Evolutionary conservation across 2,329 filamentous ascomycete genomes (phyloP).

Genomic region (Trichophyton schoenleinii): DNA sequence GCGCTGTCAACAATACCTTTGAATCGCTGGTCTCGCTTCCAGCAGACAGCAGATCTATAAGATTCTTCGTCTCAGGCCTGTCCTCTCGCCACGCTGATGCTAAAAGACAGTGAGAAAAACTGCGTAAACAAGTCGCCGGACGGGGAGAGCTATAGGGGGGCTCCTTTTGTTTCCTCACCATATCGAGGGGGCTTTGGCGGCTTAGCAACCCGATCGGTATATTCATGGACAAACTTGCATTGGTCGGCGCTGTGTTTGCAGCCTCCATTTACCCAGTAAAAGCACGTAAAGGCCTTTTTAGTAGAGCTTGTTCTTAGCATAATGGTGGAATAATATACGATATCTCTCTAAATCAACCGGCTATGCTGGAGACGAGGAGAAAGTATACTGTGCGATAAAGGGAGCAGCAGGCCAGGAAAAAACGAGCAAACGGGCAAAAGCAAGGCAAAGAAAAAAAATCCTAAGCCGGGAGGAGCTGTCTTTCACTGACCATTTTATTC

Average conservation of each 20-base stretch:
- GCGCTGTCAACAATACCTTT: background rate
- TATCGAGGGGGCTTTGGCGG: slow-evolving; percentile 11
- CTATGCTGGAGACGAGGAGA: background rate
- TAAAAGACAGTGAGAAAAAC: background rate
- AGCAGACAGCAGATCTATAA: background rate
- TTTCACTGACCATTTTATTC: background rate
- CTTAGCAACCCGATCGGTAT: slow-evolving; percentile 17
- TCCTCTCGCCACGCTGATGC: background rate
- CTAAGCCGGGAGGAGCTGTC: background rate
- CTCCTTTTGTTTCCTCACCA: background rate
- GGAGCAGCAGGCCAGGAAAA: background rate
- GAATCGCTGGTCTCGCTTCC: background rate
- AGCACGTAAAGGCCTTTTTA: slow-evolving; percentile 22
- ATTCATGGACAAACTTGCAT: slow-evolving; percentile 21
- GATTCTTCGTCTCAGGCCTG: background rate
- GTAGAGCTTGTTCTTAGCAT: background rate
- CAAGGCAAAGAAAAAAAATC: background rate
- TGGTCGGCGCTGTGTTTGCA: slow-evolving; percentile 18
- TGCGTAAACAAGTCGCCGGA: background rate
- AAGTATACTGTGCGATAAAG: background rate
- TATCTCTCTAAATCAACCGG: background rate
- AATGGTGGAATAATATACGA: background rate
- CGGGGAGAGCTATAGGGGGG: background rate
- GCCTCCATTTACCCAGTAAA: slow-evolving; percentile 19
- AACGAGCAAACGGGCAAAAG: background rate